Evolutionary conservation across 2,329 filamentous ascomycete species (phyloP).

Genomic region (Cladosporium sp.): DNA sequence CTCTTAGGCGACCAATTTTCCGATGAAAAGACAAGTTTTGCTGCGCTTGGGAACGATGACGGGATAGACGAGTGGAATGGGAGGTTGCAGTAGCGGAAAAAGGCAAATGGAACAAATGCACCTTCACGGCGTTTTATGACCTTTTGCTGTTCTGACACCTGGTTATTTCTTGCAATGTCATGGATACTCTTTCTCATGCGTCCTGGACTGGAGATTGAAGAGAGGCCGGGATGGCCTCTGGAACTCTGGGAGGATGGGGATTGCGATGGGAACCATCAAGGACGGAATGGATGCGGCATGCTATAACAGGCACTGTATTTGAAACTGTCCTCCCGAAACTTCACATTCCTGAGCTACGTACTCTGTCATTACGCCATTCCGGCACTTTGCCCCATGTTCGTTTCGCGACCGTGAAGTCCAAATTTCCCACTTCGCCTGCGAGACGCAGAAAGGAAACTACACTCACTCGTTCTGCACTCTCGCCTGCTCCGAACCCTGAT

Average conservation of each 20-base stretch:
- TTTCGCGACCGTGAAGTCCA: too few relatives aligned
- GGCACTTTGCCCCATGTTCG: too few relatives aligned
- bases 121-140: conserved; percentile 9
- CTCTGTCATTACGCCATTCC: too few relatives aligned
- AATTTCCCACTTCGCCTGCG: too few relatives aligned
- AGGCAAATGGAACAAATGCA: conserved; percentile 10
- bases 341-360: not conserved
- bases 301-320: conserved; percentile 7
- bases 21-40: not conserved
- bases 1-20: conserved; percentile 42
- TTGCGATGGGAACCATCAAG: not conserved
- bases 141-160: conserved; percentile 3
- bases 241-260: not conserved
- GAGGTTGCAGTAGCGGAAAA: conserved; percentile 12
- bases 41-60: not conserved
- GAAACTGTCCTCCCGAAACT: conserved; percentile 6
- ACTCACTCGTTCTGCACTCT: too few relatives aligned
- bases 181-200: not conserved
- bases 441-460: too few relatives aligned
- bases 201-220: conserved; percentile 4
- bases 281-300: conserved; percentile 2
- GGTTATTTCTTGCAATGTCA: conserved; percentile 10
- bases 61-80: not conserved
- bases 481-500: too few relatives aligned
- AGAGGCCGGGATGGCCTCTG: not conserved